These are phyloP conservation scores for Salix udensis DNA, from an alignment of 345 rosid genomes.

Conservation along the genomic window DNA sequence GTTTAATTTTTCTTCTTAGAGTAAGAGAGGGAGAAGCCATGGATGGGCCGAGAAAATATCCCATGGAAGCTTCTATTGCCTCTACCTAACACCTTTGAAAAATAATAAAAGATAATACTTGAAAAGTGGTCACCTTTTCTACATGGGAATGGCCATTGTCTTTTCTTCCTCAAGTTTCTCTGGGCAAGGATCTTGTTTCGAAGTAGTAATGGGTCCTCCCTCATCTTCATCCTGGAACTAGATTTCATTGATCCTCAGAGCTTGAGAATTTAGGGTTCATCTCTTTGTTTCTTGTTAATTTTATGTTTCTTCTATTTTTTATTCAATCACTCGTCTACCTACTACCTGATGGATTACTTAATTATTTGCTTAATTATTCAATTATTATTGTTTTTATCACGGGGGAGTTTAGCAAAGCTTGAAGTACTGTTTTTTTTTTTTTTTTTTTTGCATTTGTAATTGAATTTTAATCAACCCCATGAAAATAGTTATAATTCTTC, in stretches of 20 bases:
- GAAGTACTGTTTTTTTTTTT: too few species aligned
- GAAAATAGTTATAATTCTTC: too few species aligned
- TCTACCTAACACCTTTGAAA: constrained; percentile 52
- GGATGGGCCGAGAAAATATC: constrained; percentile 6
- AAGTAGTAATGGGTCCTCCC: neutral
- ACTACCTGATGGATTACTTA: neutral
- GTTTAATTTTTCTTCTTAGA: constrained; percentile 3
- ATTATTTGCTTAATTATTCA: neutral
- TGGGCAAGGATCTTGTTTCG: neutral
- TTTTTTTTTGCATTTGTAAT: too few species aligned
- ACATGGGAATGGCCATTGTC: neutral
- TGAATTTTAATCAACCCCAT: neutral
- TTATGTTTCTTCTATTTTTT: neutral
- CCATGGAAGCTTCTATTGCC: constrained; percentile 45
- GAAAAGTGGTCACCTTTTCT: constrained; percentile 22
- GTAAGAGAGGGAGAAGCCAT: neutral
- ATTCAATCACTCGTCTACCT: too few species aligned
- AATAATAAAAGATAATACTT: neutral
- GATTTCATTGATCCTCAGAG: neutral
- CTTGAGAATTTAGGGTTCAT: neutral
- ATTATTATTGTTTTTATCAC: neutral
- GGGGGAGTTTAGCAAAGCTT: too few species aligned
- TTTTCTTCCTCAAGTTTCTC: neutral
- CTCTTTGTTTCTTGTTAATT: neutral
- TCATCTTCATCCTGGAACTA: neutral